Percentiles rank a stretch among this genome's conserved stretches.
Evolutionary conservation across 2,329 filamentous ascomycete species (phyloP).

Genomic region (Talaromyces amestolkiae): DNA sequence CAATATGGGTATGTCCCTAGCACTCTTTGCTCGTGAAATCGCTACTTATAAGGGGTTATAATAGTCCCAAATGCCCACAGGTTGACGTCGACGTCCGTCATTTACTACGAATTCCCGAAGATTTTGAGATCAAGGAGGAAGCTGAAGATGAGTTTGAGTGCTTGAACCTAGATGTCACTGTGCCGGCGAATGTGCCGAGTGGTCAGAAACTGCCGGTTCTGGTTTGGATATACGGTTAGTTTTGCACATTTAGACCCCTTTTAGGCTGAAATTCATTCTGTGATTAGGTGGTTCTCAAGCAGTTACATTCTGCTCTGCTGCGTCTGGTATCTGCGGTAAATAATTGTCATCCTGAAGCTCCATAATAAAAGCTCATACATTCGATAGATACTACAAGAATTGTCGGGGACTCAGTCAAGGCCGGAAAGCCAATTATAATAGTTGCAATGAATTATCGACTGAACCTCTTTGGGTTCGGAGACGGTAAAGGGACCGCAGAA

Average conservation of each 20-base stretch:
- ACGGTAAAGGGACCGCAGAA: constrained; percentile 32
- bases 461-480: constrained; percentile 48
- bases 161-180: constrained; percentile 44
- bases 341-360: neutral
- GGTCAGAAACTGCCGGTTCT: constrained; percentile 37
- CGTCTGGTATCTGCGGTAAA: constrained; percentile 45
- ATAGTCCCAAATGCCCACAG: constrained; percentile 46
- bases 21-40: neutral
- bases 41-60: neutral
- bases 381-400: constrained; percentile 34
- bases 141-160: constrained; percentile 46
- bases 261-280: neutral
- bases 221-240: constrained; percentile 47
- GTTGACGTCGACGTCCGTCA: constrained; percentile 42
- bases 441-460: constrained; percentile 47
- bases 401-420: constrained; percentile 36
- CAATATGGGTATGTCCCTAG: constrained; percentile 28
- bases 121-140: constrained; percentile 30
- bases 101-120: constrained; percentile 44
- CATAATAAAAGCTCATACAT: neutral
- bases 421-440: constrained; percentile 40
- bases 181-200: constrained; percentile 22
- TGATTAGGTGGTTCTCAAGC: constrained; percentile 42
- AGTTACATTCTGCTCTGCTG: constrained; percentile 45
- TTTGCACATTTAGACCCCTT: no score